These are phyloP conservation scores for Licmophora abbreviata DNA, from an alignment of 108 stramenopile species.

Conservation along the genomic window DNA sequence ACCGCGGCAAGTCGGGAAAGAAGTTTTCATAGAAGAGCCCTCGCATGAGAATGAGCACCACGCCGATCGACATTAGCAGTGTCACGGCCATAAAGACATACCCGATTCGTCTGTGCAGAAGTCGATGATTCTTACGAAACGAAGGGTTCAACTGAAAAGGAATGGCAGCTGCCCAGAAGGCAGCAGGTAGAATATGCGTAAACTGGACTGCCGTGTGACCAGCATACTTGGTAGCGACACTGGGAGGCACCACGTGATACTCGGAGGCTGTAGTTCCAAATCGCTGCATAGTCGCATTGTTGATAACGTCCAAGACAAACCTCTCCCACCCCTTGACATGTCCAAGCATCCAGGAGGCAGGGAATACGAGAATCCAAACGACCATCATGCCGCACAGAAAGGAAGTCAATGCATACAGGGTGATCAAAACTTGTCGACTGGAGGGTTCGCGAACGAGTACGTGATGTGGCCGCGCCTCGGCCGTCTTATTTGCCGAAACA, in stretches of 20 bases:
- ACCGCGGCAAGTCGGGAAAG: slow-evolving; percentile 2
- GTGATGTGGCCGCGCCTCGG: too few species aligned
- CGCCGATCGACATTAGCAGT: slow-evolving; percentile 5
- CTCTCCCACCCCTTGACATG: not conserved
- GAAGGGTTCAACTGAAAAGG: slow-evolving; percentile 18
- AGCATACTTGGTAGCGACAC: slow-evolving; percentile 8
- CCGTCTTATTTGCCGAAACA: too few species aligned
- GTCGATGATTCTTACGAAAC: slow-evolving; percentile 8
- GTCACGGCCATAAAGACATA: slow-evolving; percentile 12
- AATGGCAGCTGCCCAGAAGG: slow-evolving; percentile 11
- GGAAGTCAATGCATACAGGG: too few species aligned
- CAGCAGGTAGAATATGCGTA: slow-evolving; percentile 12
- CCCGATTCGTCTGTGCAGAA: slow-evolving; percentile 4
- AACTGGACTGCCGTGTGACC: slow-evolving; percentile 15
- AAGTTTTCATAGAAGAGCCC: slow-evolving; percentile 4
- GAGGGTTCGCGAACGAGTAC: too few species aligned
- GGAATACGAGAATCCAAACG: slow-evolving; percentile 11
- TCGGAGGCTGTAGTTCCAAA: too few species aligned
- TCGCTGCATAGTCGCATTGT: not conserved
- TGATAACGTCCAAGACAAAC: not conserved
- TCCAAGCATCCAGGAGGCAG: slow-evolving; percentile 10
- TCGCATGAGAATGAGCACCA: slow-evolving; percentile 6
- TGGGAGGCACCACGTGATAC: not conserved
- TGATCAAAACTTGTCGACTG: too few species aligned
- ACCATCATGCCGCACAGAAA: slow-evolving; percentile 16